A percentile compares a stretch with the other conserved stretches of the same genome.
Conservation (phyloP, 352 stramenopile species). For the Aphanomyces invadans region DNA sequence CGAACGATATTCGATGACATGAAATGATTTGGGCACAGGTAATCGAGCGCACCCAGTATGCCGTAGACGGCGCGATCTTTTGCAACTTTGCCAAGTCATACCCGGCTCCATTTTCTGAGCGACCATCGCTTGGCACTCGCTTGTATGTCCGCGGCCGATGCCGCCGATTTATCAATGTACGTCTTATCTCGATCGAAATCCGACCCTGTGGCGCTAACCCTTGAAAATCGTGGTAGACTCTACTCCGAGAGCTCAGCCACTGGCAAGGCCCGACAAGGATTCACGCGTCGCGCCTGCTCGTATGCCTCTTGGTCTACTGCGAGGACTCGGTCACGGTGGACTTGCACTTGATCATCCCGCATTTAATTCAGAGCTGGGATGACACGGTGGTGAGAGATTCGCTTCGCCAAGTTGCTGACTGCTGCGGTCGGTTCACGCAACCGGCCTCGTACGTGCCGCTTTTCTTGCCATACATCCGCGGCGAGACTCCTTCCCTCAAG, state of each 20-base stretch:
- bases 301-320: slow-evolving; percentile 86
- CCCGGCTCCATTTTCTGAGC: slow-evolving; percentile 66
- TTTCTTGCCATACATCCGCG: slow-evolving; percentile 49
- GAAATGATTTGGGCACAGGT: slow-evolving; percentile 63
- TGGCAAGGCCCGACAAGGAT: slow-evolving; percentile 82
- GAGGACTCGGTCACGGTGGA: slow-evolving; percentile 93
- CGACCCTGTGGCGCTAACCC: too few species aligned
- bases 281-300: slow-evolving; percentile 82
- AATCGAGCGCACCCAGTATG: slow-evolving; percentile 92
- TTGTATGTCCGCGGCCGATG: slow-evolving; percentile 87
- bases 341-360: slow-evolving; percentile 61
- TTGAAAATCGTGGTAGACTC: too few species aligned
- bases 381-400: slow-evolving; percentile 30
- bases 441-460: slow-evolving; percentile 60
- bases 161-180: slow-evolving; percentile 80
- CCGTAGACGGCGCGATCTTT: slow-evolving; percentile 80
- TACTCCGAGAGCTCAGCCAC: slow-evolving; percentile 87
- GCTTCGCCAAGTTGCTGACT: slow-evolving; percentile 38
- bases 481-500: slow-evolving; percentile 39
- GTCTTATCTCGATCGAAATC: not conserved
- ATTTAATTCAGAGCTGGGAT: slow-evolving; percentile 49
- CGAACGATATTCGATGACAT: too few species aligned
- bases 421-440: slow-evolving; percentile 51
- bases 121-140: slow-evolving; percentile 84
- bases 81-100: slow-evolving; percentile 82